Evolutionary conservation across 2,329 filamentous ascomycete genomes (phyloP).

Genomic region (Aspergillus thermomutatus): DNA sequence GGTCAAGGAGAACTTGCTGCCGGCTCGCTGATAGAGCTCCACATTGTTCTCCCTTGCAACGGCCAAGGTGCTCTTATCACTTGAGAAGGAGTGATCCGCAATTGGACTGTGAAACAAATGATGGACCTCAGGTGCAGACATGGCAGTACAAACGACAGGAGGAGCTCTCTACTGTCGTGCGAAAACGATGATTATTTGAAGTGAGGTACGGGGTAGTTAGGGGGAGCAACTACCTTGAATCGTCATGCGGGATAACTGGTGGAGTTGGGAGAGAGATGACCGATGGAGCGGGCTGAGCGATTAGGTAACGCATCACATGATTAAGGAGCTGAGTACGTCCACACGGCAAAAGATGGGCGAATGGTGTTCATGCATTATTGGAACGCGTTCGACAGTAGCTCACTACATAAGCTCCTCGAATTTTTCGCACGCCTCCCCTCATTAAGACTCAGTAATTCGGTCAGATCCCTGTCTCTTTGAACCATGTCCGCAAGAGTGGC

Average conservation of each 20-base stretch:
- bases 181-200: background rate
- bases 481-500: conserved; percentile 40
- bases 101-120: conserved; percentile 97
- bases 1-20: conserved; percentile 74
- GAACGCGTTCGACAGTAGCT: background rate
- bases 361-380: background rate
- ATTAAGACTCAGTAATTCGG: background rate
- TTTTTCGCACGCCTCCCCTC: background rate
- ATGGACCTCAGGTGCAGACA: conserved; percentile 87
- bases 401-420: background rate
- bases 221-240: conserved; percentile 1
- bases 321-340: background rate
- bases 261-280: conserved; percentile 6
- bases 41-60: conserved; percentile 87
- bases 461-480: background rate
- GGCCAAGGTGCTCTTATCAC: conserved; percentile 81
- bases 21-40: conserved; percentile 76
- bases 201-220: conserved; percentile 4
- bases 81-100: conserved; percentile 96
- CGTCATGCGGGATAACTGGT: background rate
- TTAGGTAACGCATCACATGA: conserved; percentile 24
- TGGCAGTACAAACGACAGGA: conserved; percentile 70
- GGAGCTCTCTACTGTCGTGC: conserved; percentile 94
- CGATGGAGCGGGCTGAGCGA: conserved; percentile 17
- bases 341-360: background rate